Percentiles rank a stretch among this genome's conserved stretches.
Evolutionary conservation across 306 rosid genomes (phyloP).

Genomic region (Dryas octopetala): DNA sequence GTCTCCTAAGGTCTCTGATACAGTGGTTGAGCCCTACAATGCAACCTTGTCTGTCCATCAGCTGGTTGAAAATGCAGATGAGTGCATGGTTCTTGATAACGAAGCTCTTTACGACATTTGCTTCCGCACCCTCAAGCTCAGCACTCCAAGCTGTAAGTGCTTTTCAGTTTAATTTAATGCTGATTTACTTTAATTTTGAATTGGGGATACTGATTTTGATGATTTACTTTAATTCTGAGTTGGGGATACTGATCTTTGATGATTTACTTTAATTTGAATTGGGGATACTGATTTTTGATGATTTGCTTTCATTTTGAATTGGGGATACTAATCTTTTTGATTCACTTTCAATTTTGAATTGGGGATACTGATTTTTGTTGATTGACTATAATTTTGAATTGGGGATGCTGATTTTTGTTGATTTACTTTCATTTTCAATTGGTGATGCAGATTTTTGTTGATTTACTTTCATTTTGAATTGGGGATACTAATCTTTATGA

Average conservation of each 20-base stretch:
- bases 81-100: slow-evolving; percentile 73
- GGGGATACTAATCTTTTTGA: background rate
- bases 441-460: background rate
- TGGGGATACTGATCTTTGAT: background rate
- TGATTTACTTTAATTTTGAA: background rate
- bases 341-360: background rate
- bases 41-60: slow-evolving; percentile 79
- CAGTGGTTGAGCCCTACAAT: slow-evolving; percentile 78
- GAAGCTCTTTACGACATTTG: slow-evolving; percentile 78
- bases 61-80: slow-evolving; percentile 76
- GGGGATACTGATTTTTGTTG: background rate
- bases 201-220: background rate
- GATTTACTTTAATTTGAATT: background rate
- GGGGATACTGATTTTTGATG: background rate
- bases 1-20: slow-evolving; percentile 55
- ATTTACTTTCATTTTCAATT: background rate
- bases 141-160: slow-evolving; percentile 76
- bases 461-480: background rate
- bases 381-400: background rate
- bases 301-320: background rate
- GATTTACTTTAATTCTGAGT: background rate
- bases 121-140: slow-evolving; percentile 77
- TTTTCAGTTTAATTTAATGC: background rate
- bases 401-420: background rate
- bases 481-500: background rate